Evolutionary conservation across 2,329 filamentous ascomycete species (phyloP).

Genomic region (Colletotrichum phormii): DNA sequence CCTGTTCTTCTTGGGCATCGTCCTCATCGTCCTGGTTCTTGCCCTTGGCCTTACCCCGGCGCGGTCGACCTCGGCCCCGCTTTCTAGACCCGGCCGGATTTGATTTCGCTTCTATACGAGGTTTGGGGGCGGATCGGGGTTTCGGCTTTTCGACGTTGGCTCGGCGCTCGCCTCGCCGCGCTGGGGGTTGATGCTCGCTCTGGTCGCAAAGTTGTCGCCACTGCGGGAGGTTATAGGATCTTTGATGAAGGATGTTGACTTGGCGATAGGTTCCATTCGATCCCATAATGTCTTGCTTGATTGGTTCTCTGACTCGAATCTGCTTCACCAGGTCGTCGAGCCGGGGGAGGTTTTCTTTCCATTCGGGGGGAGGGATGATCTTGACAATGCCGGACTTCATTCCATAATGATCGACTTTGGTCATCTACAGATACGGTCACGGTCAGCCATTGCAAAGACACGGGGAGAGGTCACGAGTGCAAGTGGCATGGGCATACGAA

Average conservation of each 20-base stretch:
- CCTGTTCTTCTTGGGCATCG: constrained; percentile 40
- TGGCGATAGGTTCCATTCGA: constrained; percentile 96
- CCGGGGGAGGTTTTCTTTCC: constrained; percentile 83
- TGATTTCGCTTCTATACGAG: constrained; percentile 38
- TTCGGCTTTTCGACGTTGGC: constrained; percentile 68
- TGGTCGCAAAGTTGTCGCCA: constrained; percentile 95
- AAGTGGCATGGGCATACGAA: constrained; percentile 70
- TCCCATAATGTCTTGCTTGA: constrained; percentile 98
- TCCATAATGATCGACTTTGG: constrained; percentile 90
- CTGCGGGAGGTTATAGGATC: constrained; percentile 95
- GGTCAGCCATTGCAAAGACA: constrained; percentile 42
- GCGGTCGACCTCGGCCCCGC: constrained; percentile 53
- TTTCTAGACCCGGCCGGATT: constrained; percentile 51
- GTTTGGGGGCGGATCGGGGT: constrained; percentile 50
- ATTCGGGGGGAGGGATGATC: constrained; percentile 92
- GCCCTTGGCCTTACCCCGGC: constrained; percentile 50
- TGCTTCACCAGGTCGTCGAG: constrained; percentile 90
- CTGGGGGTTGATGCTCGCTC: constrained; percentile 94
- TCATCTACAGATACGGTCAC: constrained; percentile 61
- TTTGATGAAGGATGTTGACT: constrained; percentile 94
- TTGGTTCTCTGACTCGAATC: constrained; percentile 94
- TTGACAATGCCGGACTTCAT: constrained; percentile 99
- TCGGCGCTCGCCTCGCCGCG: constrained; percentile 84
- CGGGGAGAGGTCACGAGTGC: constrained; percentile 2
- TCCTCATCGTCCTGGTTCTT: constrained; percentile 53